These are phyloP conservation scores for Cyphellophora europaea DNA, from an alignment of 2,329 filamentous ascomycete genomes.

Conservation along the genomic window DNA sequence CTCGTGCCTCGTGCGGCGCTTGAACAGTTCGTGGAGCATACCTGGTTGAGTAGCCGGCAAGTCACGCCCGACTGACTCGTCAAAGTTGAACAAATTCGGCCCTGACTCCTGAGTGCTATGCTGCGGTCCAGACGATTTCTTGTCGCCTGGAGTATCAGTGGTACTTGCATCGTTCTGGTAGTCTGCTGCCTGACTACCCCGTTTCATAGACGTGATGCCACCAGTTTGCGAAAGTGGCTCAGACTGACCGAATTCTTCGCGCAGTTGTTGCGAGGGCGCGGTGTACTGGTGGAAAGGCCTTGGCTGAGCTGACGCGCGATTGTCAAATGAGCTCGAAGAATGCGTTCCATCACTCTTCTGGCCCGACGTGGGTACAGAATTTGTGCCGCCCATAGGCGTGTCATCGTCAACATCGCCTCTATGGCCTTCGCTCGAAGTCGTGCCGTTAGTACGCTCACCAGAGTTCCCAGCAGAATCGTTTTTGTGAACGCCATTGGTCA, in stretches of 20 bases:
- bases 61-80: constrained; percentile 19
- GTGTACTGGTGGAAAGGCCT: constrained; percentile 36
- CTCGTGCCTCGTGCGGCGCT: background rate
- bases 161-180: constrained; percentile 82
- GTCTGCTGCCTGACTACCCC: constrained; percentile 50
- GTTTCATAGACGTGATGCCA: constrained; percentile 49
- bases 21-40: background rate
- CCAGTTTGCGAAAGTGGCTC: constrained; percentile 37
- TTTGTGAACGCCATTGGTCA: constrained; percentile 28
- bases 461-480: constrained; percentile 19
- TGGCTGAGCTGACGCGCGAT: constrained; percentile 34
- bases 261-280: constrained; percentile 35
- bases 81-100: constrained; percentile 44
- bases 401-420: constrained; percentile 43
- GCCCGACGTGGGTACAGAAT: constrained; percentile 40
- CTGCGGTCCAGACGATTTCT: constrained; percentile 63
- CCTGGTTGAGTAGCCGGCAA: background rate
- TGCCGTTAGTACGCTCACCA: constrained; percentile 31
- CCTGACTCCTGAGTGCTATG: constrained; percentile 59
- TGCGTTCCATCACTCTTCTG: constrained; percentile 28
- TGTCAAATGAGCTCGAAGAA: constrained; percentile 40
- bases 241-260: constrained; percentile 35
- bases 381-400: constrained; percentile 52
- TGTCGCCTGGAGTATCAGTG: constrained; percentile 72
- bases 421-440: constrained; percentile 25